Base-by-base conservation (phyloP, 2,329 filamentous ascomycete species). In the Leptodontidium sp. region DNA sequence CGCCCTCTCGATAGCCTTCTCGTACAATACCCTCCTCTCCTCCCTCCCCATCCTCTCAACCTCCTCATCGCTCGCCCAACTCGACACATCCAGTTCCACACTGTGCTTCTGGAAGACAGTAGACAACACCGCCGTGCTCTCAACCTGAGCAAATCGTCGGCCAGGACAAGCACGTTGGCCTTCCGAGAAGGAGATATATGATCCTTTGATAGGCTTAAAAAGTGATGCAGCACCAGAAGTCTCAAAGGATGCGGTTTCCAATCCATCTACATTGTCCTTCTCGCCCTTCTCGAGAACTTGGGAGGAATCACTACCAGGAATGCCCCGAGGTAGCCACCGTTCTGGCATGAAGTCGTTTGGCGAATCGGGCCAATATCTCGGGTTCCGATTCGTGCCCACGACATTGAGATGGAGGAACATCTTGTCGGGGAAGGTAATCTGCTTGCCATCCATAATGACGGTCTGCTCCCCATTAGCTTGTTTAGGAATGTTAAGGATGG, bases 401-500 rank as follows among this genome's bases (percentile, higher is more conserved):
- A 82, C 80, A 67, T 78, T 78, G 35, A 89, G 77, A 12, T 79
- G 82, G 35, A 88, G 77, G 67, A 81, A 80, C 11, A 78, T 79
- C 43, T 77, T 79, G 21, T 68, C 65, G 15, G 73, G 71, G 14
- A 75, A 45, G 1, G 35, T 40, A 17, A 71, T 49, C 63, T 66
- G 65, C 17, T 66, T 68, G 7, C 69, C 72, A 49, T 74, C 69
- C 14, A 73, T 49, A 3, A 47, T 69, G 5, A 75, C 61, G 1
- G 35, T 65, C 58, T 75, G 69, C 4, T 68, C 65, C 9, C 66
- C 65, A 29, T n/a, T 55, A 1, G 65, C 64, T 11, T 78, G 82
- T 75, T 89, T 89, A 4, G 86, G 86, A 52, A 89, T 87, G 64
- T 82, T 83, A 68, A 85, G 77, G 47, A 88, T 82, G 0, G 86